Base-by-base conservation (phyloP, 345 rosid genomes). In the Raphanus raphanistrum region DNA sequence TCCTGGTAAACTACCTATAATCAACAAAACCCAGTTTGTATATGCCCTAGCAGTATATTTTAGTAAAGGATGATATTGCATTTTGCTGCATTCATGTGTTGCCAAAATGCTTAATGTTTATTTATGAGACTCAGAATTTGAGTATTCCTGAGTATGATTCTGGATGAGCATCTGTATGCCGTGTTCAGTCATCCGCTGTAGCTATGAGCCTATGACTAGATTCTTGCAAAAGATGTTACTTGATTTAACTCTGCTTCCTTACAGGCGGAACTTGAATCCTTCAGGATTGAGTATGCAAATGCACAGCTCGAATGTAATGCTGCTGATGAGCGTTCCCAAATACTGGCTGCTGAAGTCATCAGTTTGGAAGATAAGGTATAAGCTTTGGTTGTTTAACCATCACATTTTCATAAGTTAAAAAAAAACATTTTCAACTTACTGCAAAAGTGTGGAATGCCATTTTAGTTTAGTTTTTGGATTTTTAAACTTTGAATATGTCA, bases 361-460 rank as follows among this genome's bases (percentile, higher is more conserved):
- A 88, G 95, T 72, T 89, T 96, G 86, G 99, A 96, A 87, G 99
- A 96, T 86, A 96, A 93, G 98, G 99, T 95, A 86, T 11, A 65
- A 50, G 38, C 32, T 66, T 31, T 45, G 54, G 16, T 12, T 13
- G 54, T 45, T 45, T 52, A 7, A 52, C 58, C 16, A 52, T 17
- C 10, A 16, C 58, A 16, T 52, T 52, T 5, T 50, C 13, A 5
- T 4, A 4, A 50, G 21, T 21, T 0, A 12, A 50, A 15, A 21
- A 50, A 16, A 3, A 5, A 50, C 17, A 50, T 15, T 50, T 16
- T 15, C 25, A 16, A 52, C 58, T 16, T 7, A 52, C 48, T 75
- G 68, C 58, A n/a, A 71, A 36, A 55, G 55, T 55, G 10, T 61
- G 74, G 50, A 68, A 1, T 52, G 78, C 28, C 31, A 61, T 66